Evolutionary conservation across 371 early-diverging fungal genomes (phyloP).

Genomic region (Chytridiales sp.): DNA sequence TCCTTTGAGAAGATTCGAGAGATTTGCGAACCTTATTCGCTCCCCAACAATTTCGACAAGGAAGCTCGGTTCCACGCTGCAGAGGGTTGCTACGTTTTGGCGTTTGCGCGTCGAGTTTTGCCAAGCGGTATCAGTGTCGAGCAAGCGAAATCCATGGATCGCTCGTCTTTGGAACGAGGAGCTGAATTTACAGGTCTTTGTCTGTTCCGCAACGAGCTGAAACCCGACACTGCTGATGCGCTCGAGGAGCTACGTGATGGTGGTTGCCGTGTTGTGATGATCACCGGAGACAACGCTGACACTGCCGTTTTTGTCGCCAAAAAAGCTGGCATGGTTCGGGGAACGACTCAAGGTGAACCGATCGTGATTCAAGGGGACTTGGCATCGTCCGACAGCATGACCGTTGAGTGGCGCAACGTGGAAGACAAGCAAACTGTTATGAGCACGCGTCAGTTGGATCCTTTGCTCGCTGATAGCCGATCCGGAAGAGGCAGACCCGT

Average conservation of each 20-base stretch:
- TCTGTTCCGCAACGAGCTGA: constrained; percentile 81
- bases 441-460: constrained; percentile 22
- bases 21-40: constrained; percentile 46
- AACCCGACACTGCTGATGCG: constrained; percentile 66
- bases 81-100: constrained; percentile 77
- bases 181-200: constrained; percentile 64
- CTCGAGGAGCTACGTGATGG: constrained; percentile 71
- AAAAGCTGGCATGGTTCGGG: constrained; percentile 69
- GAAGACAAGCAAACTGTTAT: constrained; percentile 47
- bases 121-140: constrained; percentile 27
- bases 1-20: constrained; percentile 70
- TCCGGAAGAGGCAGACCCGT: constrained; percentile 28
- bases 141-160: constrained; percentile 38
- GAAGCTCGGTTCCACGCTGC: constrained; percentile 57
- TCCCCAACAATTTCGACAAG: constrained; percentile 69
- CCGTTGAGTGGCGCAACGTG: neutral
- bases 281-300: constrained; percentile 88
- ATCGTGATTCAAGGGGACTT: constrained; percentile 35
- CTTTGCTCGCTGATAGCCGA: constrained; percentile 23
- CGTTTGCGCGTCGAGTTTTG: constrained; percentile 63
- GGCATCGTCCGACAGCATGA: constrained; percentile 18
- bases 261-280: constrained; percentile 78
- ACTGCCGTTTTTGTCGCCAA: constrained; percentile 86
- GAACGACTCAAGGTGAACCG: constrained; percentile 25
- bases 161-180: constrained; percentile 65